These are phyloP conservation scores for Orobanche coerulescens DNA, from an alignment of 257 asterid species.

Conservation along the genomic window DNA sequence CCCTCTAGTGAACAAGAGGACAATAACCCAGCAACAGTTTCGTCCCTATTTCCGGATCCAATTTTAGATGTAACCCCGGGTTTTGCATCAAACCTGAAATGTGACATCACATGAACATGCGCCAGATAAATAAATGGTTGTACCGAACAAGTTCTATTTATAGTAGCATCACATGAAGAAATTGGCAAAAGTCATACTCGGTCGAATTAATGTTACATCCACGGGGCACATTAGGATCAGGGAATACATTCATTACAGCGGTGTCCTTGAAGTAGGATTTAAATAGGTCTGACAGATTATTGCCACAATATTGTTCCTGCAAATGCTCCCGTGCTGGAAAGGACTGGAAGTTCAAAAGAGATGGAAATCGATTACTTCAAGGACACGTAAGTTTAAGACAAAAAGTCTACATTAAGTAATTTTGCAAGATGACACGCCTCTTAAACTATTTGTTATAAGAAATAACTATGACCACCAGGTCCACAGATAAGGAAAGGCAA, in stretches of 20 bases:
- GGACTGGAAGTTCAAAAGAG: conserved; percentile 38
- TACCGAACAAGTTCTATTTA: neutral
- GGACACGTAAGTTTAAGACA: conserved; percentile 6
- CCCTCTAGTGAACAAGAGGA: conserved; percentile 63
- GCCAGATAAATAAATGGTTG: conserved; percentile 13
- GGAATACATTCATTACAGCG: conserved; percentile 51
- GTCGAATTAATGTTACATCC: conserved; percentile 75
- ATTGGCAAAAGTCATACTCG: conserved; percentile 52
- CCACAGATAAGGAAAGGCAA: neutral
- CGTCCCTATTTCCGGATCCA: conserved; percentile 86
- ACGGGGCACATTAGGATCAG: conserved; percentile 85
- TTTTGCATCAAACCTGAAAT: conserved; percentile 70
- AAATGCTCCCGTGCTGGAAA: conserved; percentile 68
- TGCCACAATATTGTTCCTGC: conserved; percentile 64
- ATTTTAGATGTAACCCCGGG: conserved; percentile 72
- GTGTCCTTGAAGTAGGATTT: conserved; percentile 52
- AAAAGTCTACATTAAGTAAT: neutral
- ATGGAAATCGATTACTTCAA: conserved; percentile 18
- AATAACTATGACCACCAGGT: conserved; percentile 4
- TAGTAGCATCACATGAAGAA: conserved; percentile 18
- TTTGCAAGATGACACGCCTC: conserved; percentile 8
- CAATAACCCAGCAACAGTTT: conserved; percentile 57
- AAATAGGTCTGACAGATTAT: conserved; percentile 42
- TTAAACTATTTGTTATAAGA: conserved; percentile 8
- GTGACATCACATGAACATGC: conserved; percentile 15